These are phyloP conservation scores for Heterobasidion annosum DNA, from an alignment of 1,284 basidiomycete species.

Conservation along the genomic window DNA sequence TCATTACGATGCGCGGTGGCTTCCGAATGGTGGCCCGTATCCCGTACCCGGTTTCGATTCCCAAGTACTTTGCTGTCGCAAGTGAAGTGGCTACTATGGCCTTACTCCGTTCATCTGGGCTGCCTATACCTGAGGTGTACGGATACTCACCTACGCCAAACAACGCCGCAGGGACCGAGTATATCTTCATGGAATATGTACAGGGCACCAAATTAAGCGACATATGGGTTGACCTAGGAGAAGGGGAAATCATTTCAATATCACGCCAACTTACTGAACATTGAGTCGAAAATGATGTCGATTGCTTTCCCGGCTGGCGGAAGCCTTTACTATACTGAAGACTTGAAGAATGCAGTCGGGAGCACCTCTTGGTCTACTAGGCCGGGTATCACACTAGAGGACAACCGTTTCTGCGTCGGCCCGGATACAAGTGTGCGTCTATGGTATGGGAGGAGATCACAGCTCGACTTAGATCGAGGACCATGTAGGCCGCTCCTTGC, in stretches of 20 bases:
- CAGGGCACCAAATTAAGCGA: constrained; percentile 33
- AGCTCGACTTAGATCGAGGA: constrained; percentile 38
- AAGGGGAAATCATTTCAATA: constrained; percentile 32
- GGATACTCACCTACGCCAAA: constrained; percentile 37
- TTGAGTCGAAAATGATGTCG: constrained; percentile 42
- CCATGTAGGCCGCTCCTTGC: constrained; percentile 35
- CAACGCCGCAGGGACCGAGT: constrained; percentile 40
- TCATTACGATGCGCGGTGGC: constrained; percentile 33
- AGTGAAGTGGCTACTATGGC: constrained; percentile 45
- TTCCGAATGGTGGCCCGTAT: constrained; percentile 39
- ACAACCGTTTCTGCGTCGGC: constrained; percentile 37
- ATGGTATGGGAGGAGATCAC: constrained; percentile 39
- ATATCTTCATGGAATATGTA: constrained; percentile 45
- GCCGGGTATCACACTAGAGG: constrained; percentile 25
- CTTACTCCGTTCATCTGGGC: constrained; percentile 33
- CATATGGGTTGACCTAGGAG: constrained; percentile 31
- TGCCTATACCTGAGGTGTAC: constrained; percentile 41
- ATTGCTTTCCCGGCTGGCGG: constrained; percentile 41
- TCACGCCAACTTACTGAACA: constrained; percentile 32
- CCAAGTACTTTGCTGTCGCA: constrained; percentile 35
- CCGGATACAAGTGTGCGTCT: constrained; percentile 32
- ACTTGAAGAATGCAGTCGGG: constrained; percentile 28
- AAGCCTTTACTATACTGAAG: constrained; percentile 38
- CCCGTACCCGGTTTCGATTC: constrained; percentile 33
- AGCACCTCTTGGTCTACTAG: background rate